Conservation (phyloP, 1,139 yeast species). For the Debaryomycetaceae sp. region DNA sequence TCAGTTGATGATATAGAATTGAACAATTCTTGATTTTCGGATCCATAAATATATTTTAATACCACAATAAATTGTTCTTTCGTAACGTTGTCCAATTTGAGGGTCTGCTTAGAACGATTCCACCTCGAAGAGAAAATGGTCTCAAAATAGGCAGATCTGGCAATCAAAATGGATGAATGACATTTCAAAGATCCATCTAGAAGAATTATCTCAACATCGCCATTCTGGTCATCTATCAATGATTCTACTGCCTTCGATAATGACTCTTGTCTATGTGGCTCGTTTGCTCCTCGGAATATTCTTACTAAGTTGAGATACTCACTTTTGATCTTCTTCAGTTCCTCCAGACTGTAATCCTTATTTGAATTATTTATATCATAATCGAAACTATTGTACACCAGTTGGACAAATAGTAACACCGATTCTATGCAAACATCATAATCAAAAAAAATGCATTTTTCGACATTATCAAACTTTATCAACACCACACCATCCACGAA, state of each 20-base stretch:
- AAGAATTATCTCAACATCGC: conserved; percentile 28
- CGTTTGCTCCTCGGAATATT: conserved; percentile 17
- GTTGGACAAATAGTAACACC: conserved; percentile 30
- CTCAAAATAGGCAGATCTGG: conserved; percentile 64
- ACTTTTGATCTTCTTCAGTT: conserved; percentile 17
- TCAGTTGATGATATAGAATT: conserved; percentile 25
- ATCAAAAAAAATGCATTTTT: conserved; percentile 13
- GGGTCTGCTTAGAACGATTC: conserved; percentile 24
- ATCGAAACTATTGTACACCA: conserved; percentile 29
- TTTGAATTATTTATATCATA: conserved; percentile 16
- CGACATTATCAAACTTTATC: conserved; percentile 19
- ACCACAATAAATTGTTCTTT: conserved; percentile 47
- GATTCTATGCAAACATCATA: conserved; percentile 22
- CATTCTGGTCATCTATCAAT: conserved; percentile 12
- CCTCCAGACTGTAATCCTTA: conserved; percentile 16
- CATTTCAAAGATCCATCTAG: conserved; percentile 40
- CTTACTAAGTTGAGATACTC: conserved; percentile 17
- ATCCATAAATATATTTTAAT: conserved; percentile 59
- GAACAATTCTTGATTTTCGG: conserved; percentile 42
- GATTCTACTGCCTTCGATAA: conserved; percentile 10
- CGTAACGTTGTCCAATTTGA: conserved; percentile 47
- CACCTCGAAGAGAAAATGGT: conserved; percentile 57
- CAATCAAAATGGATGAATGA: conserved; percentile 50
- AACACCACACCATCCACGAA: conserved; percentile 17
- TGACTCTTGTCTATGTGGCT: conserved; percentile 8